Evolutionary conservation across 345 rosid species (phyloP), one percentile per base, ranked within the genome.

Genomic region (Microcos paniculata): DNA sequence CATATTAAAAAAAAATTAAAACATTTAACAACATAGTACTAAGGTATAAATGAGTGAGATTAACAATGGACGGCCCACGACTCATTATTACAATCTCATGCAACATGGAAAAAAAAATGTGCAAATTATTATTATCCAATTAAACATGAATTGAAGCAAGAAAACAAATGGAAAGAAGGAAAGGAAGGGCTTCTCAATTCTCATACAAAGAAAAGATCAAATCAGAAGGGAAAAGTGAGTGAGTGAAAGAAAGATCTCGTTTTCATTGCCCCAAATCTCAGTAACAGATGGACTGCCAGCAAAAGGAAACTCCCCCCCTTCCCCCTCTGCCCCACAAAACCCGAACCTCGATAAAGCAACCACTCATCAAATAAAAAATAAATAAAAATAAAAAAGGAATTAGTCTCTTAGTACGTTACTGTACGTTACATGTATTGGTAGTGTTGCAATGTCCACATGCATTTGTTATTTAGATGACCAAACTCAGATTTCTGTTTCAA

Each of bases 231-330:
- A 16, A 30, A 43, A 23, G 24, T 23, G 59, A 70, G 52, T 53
- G 71, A 61, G 6, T 12, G 65, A 33, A 69, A 62, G 51, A 72
- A 48, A 58, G 73, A 79, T 74, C 71, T 74, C 64, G 78, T 71
- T 80, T 80, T 79, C 52, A 58, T 45, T 77, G 81, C 78, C 80
- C 84, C 71, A 75, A 81, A 79, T 79, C 85, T 81, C 56, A 51
- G 81, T 69, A 70, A 77, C 86, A 72, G 79, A 68, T 35, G 2
- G 5, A 35, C 0, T 13, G n/a, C 58, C 21, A 52, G 3, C 4
- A 11, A 67, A 38, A 1, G 12, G n/a, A 48, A 66, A 49, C 18
- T 3, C 14, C 23, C 63, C 24, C 30, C 33, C 33, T n/a, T n/a
- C n/a, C n/a, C n/a, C 6, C 6, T 35, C n/a, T 48, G 0, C 15